phyloP scores from a whole-genome alignment of 2,329 filamentous ascomycete species.

The Exophiala sp. region DNA sequence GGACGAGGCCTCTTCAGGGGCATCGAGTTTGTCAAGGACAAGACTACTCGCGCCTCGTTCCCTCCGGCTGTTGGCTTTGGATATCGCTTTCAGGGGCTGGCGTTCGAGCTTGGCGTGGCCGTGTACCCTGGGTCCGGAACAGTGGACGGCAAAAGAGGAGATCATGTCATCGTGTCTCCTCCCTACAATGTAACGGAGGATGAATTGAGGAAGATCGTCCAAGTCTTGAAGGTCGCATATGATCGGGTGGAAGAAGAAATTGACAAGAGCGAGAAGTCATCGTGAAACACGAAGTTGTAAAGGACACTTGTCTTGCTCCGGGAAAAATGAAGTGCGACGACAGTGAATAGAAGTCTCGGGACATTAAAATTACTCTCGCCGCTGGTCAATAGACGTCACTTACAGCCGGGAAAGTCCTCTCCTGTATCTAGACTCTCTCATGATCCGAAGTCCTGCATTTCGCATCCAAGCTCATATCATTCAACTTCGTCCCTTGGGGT shows the following conservation, averaged over 20 bases:
- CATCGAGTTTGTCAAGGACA: slow-evolving; percentile 55
- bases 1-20: slow-evolving; percentile 56
- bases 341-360: slow-evolving; percentile 5
- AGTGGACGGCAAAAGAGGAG: slow-evolving; percentile 47
- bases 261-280: slow-evolving; percentile 5
- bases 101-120: slow-evolving; percentile 40
- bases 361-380: slow-evolving; percentile 15
- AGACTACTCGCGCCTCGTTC: slow-evolving; percentile 50
- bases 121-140: slow-evolving; percentile 50
- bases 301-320: no score
- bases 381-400: slow-evolving; percentile 2
- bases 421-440: not conserved
- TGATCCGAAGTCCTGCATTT: not conserved
- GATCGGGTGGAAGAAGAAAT: slow-evolving; percentile 18
- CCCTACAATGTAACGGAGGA: slow-evolving; percentile 47
- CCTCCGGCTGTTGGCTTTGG: slow-evolving; percentile 40
- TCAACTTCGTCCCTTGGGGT: not conserved
- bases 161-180: slow-evolving; percentile 51
- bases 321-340: no score
- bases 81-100: slow-evolving; percentile 38
- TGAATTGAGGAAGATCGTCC: slow-evolving; percentile 48
- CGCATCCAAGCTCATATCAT: not conserved
- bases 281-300: not conserved
- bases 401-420: not conserved
- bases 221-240: slow-evolving; percentile 41